Conservation (phyloP, 1,139 yeast genomes). For the Sugiyamaella japonica region DNA sequence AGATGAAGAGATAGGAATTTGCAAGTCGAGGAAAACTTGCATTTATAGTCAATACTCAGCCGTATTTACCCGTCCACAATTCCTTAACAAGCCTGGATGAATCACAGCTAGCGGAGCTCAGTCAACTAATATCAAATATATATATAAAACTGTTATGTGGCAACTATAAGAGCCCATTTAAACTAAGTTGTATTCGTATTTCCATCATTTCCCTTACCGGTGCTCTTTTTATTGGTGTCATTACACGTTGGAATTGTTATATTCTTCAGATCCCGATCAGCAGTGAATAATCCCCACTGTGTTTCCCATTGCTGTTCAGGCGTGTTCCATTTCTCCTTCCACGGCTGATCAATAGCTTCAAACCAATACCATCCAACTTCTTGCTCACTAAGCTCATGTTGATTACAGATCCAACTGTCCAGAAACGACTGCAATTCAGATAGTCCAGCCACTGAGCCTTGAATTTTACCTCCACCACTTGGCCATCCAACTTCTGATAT, state of each 20-base stretch:
- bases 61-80: conserved; percentile 1
- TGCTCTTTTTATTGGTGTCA: neutral
- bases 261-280: conserved; percentile 48
- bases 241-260: conserved; percentile 34
- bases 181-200: conserved; percentile 1
- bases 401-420: conserved; percentile 53
- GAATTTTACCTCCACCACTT: conserved; percentile 54
- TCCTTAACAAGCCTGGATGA: no score
- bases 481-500: conserved; percentile 78
- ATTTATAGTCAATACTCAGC: conserved; percentile 12
- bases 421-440: conserved; percentile 51
- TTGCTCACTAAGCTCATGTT: conserved; percentile 22
- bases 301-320: conserved; percentile 60
- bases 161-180: neutral
- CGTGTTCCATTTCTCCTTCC: conserved; percentile 58
- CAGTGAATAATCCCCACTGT: conserved; percentile 66
- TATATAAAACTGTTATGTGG: conserved; percentile 9
- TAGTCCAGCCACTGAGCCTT: conserved; percentile 50
- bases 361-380: conserved; percentile 59
- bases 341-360: conserved; percentile 74
- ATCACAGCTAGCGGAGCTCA: neutral
- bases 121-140: conserved; percentile 2
- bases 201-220: neutral
- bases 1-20: conserved; percentile 23
- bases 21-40: conserved; percentile 7